Percentiles rank a stretch among this genome's conserved stretches.
Evolutionary conservation across 2,329 filamentous ascomycete genomes (phyloP).

Genomic region (Ophiognomonia clavigignenti-juglandacearum): DNA sequence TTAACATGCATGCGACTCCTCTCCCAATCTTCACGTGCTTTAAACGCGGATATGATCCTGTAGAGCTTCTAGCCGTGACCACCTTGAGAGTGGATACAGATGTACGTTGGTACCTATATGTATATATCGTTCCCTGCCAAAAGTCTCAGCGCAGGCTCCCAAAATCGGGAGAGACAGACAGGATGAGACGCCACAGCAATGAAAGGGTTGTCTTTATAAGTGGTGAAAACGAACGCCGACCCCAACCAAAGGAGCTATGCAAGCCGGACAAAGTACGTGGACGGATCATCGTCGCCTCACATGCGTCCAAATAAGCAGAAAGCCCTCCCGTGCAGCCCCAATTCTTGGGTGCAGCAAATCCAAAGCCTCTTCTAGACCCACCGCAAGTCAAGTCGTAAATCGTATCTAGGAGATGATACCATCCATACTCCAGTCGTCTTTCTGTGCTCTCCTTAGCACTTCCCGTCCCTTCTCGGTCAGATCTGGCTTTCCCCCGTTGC

Average conservation of each 20-base stretch:
- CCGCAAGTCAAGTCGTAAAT: background rate
- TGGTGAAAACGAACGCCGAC: background rate
- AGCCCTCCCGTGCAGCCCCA: background rate
- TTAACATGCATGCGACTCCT: no score
- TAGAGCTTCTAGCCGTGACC: no score
- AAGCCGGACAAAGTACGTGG: background rate
- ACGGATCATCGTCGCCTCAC: background rate
- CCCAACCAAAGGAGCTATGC: background rate
- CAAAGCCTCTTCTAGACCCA: background rate
- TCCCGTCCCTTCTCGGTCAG: slow-evolving; percentile 49
- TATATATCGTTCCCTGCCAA: no score
- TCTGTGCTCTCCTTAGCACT: slow-evolving; percentile 48
- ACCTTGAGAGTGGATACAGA: no score
- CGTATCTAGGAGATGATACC: slow-evolving; percentile 29
- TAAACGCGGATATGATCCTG: no score
- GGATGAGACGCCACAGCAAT: no score
- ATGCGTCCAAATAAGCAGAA: background rate
- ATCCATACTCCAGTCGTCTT: slow-evolving; percentile 46
- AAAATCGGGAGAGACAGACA: no score
- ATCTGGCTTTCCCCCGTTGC: slow-evolving; percentile 51
- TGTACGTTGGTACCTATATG: no score
- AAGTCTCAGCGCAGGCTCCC: no score
- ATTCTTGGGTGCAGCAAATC: background rate
- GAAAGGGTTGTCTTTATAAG: background rate
- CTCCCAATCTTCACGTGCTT: no score